A percentile compares a stretch with the other conserved stretches of the same genome.
phyloP scores from a whole-genome alignment of 257 asterid species.

The Sherardia arvensis region DNA sequence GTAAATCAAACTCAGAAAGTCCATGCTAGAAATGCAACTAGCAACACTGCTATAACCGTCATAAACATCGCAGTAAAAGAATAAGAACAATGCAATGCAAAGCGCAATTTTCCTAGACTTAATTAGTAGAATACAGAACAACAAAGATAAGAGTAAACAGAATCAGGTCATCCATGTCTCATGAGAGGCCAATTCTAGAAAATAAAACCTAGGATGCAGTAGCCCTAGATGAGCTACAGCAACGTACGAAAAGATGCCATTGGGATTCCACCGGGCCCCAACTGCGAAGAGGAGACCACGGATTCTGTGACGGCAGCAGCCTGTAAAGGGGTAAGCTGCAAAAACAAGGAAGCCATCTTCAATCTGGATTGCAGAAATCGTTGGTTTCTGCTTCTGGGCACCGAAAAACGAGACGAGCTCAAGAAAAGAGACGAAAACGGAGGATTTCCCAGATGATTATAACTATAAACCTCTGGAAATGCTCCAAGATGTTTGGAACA shows the following conservation, averaged over 20 bases:
- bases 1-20: no score
- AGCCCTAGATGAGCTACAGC: neutral
- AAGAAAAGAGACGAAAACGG: neutral
- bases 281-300: neutral
- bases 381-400: neutral
- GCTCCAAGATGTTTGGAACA: neutral
- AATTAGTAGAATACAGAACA: neutral
- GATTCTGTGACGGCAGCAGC: neutral
- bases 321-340: neutral
- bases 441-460: neutral
- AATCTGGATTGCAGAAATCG: neutral
- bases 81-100: neutral
- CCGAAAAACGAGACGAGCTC: neutral
- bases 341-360: neutral
- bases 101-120: no score
- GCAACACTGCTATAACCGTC: conserved; percentile 33
- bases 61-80: conserved; percentile 50
- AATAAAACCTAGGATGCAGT: neutral
- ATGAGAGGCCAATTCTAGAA: neutral
- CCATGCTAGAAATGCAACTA: conserved; percentile 52
- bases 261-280: neutral
- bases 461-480: neutral
- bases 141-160: neutral
- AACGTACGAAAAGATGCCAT: conserved; percentile 2
- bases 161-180: neutral